phyloP scores from a whole-genome alignment of 176 grass and related monocot species.

The Oryza australiensis region DNA sequence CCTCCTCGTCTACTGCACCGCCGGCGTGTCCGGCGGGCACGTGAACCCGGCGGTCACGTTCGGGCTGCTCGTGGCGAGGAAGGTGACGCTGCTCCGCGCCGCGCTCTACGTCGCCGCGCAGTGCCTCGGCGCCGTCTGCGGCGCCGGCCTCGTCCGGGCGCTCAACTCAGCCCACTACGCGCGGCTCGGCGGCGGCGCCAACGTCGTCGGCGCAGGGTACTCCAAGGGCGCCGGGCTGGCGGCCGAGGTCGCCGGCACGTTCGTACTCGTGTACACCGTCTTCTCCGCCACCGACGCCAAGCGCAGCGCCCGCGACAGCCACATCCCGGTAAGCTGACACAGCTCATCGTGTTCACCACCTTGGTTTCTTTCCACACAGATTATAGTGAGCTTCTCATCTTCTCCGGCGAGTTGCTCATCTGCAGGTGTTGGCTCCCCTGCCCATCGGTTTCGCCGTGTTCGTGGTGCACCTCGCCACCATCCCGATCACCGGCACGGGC shows the following conservation, averaged over 20 bases:
- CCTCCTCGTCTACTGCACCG: too few relatives aligned
- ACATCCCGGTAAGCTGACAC: slow-evolving; percentile 36
- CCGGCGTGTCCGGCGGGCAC: slow-evolving; percentile 31
- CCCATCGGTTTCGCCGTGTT: slow-evolving; percentile 41
- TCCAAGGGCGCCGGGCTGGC: slow-evolving; percentile 35
- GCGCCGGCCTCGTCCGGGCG: slow-evolving; percentile 48
- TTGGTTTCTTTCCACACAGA: background rate
- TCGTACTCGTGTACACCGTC: slow-evolving; percentile 57
- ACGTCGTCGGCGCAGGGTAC: slow-evolving; percentile 29
- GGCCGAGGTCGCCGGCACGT: slow-evolving; percentile 51
- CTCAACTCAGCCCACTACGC: slow-evolving; percentile 23
- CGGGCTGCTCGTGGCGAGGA: slow-evolving; percentile 40
- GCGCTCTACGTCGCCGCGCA: slow-evolving; percentile 46
- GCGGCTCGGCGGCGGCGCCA: slow-evolving; percentile 36
- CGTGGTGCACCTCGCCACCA: slow-evolving; percentile 37
- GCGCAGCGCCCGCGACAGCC: slow-evolving; percentile 50
- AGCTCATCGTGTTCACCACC: background rate
- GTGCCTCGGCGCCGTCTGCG: slow-evolving; percentile 51
- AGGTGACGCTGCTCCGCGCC: slow-evolving; percentile 42
- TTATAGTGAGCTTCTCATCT: background rate
- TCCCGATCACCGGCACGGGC: slow-evolving; percentile 34
- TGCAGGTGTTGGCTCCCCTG: slow-evolving; percentile 27
- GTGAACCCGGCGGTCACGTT: slow-evolving; percentile 62
- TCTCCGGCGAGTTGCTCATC: background rate
- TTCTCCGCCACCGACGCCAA: slow-evolving; percentile 56